Base-by-base conservation (phyloP, 768 basidiomycete species). In the Russula olivacea region DNA sequence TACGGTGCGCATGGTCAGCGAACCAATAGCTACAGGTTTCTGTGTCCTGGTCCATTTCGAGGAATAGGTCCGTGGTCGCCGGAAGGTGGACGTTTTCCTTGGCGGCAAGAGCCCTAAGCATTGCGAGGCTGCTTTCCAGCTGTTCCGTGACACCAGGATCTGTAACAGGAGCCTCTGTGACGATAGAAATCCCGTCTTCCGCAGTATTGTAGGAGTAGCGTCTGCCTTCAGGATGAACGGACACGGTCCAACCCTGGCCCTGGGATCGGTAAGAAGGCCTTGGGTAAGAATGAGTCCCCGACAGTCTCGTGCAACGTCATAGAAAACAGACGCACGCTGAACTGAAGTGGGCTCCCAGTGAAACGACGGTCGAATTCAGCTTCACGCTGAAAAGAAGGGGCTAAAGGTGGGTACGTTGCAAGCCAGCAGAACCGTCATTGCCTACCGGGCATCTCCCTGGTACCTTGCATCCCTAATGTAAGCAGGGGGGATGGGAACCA, bases 171-270 rank as follows among this genome's bases (percentile, higher is more conserved):
- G 63, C 58, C 41, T 64, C 63, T 19, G 63, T 64, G 48, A 64
- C 23, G 36, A 64, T 1, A 0, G 58, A 60, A 1, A 64, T 8
- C 3, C 62, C 57, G 3, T 19, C 19, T 9, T 55, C 48, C 3
- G 10, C 30, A 9, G 7, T 17, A 17, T 32, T 38, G 25, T 60
- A 40, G 0, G 58, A 40, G 4, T 64, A 64, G 21, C 48, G 40
- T 34, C 56, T 64, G 19, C 63, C 63, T n/a, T 64, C 63, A 11
- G 63, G 53, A 4, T 64, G 63, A 43, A 50, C 1, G 7, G 58
- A 55, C 3, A 51, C 25, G 0, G 41, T 55, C 63, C 63, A 64
- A 3, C 34, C n/a, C 21, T 32, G 30, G 38, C 34, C n/a, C 21
- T 32, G 30, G 38, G 63, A 36, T 36, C 23, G 48, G 30, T 64